Conservation (phyloP, 2,329 filamentous ascomycete genomes). For the Catunica adiposa region DNA sequence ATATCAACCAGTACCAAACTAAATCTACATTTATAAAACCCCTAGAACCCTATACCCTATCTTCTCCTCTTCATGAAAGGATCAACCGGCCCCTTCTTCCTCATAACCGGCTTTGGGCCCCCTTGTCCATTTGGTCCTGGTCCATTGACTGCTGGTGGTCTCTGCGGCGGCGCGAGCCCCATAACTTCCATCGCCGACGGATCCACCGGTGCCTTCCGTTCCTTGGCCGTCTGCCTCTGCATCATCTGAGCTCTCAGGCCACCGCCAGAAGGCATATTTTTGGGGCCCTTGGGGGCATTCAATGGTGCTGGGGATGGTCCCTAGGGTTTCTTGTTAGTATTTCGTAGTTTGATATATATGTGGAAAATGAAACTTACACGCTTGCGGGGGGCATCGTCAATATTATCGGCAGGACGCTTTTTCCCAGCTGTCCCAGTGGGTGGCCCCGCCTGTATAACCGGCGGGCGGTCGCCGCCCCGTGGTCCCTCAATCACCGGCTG, state of each 20-base stretch:
- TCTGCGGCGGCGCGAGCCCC: slow-evolving; percentile 30
- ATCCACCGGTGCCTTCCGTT: slow-evolving; percentile 20
- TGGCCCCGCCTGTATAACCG: slow-evolving; percentile 26
- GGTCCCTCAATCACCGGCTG: slow-evolving; percentile 14
- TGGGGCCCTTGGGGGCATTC: not conserved
- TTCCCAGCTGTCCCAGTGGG: slow-evolving; percentile 19
- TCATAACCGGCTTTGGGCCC: slow-evolving; percentile 14
- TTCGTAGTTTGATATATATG: not conserved
- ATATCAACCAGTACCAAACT: not conserved
- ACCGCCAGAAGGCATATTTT: not conserved
- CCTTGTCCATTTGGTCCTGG: not conserved
- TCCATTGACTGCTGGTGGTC: slow-evolving; percentile 22
- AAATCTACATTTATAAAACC: not conserved
- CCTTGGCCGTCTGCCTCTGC: slow-evolving; percentile 15
- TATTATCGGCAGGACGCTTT: slow-evolving; percentile 30
- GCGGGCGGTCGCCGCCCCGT: slow-evolving; percentile 20
- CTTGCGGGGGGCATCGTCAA: slow-evolving; percentile 23
- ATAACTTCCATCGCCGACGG: slow-evolving; percentile 37
- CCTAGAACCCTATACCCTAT: slow-evolving; percentile 10
- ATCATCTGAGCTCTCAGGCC: slow-evolving; percentile 19
- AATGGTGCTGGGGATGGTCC: not conserved
- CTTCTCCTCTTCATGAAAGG: slow-evolving; percentile 29
- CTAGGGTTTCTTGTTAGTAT: not conserved
- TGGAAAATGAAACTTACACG: slow-evolving; percentile 22
- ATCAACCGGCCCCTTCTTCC: slow-evolving; percentile 28